Conservation (phyloP, 139 green algal genomes). For the Chlamydomonas applanata region DNA sequence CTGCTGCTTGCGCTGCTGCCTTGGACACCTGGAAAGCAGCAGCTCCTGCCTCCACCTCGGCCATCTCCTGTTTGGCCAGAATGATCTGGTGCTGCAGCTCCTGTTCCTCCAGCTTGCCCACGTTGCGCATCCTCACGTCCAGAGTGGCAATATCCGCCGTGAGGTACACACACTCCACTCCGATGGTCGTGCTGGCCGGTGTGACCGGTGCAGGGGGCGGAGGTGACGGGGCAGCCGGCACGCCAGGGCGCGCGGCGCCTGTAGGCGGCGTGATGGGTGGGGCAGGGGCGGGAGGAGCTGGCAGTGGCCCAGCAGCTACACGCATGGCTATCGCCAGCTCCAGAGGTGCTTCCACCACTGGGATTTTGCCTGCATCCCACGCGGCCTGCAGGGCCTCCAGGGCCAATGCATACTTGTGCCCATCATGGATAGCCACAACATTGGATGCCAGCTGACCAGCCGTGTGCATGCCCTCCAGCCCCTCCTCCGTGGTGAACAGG, state of each 20-base stretch:
- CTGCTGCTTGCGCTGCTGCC: background rate
- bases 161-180: conserved; percentile 30
- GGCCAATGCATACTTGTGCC: conserved; percentile 25
- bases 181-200: background rate
- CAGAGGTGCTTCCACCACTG: conserved; percentile 46
- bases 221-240: too few relatives aligned
- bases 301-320: too few relatives aligned
- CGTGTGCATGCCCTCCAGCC: background rate
- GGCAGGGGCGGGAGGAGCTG: too few relatives aligned
- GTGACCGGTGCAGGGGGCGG: background rate
- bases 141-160: conserved; percentile 24
- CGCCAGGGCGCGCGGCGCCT: too few relatives aligned
- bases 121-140: conserved; percentile 43
- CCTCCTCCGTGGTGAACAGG: background rate
- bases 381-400: conserved; percentile 22
- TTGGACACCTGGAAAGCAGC: conserved; percentile 7
- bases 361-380: conserved; percentile 29
- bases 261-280: too few relatives aligned
- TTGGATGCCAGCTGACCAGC: conserved; percentile 10
- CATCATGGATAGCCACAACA: conserved; percentile 18
- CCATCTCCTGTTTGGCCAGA: background rate
- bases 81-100: conserved; percentile 11
- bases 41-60: background rate
- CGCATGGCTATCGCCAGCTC: conserved; percentile 22
- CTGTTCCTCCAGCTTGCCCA: conserved; percentile 36